Evolutionary conservation across 768 basidiomycete genomes (phyloP).

Genomic region (Leucosporidium scottii): DNA sequence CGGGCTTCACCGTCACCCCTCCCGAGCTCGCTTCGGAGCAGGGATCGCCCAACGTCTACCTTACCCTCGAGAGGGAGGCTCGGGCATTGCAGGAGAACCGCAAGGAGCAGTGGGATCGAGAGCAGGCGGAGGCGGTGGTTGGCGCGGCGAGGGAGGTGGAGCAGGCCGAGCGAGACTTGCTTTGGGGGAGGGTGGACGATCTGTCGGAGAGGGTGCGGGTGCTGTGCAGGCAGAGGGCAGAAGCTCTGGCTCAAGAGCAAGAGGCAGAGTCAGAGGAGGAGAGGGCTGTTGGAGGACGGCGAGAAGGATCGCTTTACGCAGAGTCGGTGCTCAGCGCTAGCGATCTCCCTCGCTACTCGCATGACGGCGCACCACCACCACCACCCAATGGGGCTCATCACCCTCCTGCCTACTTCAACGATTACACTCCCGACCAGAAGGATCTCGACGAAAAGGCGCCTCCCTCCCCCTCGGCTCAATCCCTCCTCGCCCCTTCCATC

Average conservation of each 20-base stretch:
- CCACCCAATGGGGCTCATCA: slow-evolving; percentile 6
- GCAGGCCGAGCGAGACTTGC: slow-evolving; percentile 54
- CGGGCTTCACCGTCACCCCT: neutral
- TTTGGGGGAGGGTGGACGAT: slow-evolving; percentile 69
- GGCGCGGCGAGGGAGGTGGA: slow-evolving; percentile 47
- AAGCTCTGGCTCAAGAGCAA: slow-evolving; percentile 19
- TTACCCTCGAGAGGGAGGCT: slow-evolving; percentile 60
- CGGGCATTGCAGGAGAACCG: slow-evolving; percentile 57
- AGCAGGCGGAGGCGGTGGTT: slow-evolving; percentile 45
- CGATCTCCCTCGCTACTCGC: slow-evolving; percentile 20
- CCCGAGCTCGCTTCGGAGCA: slow-evolving; percentile 10
- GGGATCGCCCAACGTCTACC: slow-evolving; percentile 48
- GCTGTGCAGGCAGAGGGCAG: slow-evolving; percentile 59
- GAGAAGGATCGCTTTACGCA: slow-evolving; percentile 7
- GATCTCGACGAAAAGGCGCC: slow-evolving; percentile 7
- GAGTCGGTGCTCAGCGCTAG: neutral
- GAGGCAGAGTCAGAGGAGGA: neutral
- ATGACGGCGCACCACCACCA: neutral
- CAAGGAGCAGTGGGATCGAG: slow-evolving; percentile 41
- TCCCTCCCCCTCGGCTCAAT: neutral
- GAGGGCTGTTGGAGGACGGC: too few relatives aligned
- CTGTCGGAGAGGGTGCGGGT: slow-evolving; percentile 62
- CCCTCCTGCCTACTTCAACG: slow-evolving; percentile 23
- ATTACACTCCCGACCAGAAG: slow-evolving; percentile 1
- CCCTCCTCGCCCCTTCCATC: slow-evolving; percentile 3